phyloP scores from a whole-genome alignment of 73 alveolate species.

The Stentor coeruleus region DNA sequence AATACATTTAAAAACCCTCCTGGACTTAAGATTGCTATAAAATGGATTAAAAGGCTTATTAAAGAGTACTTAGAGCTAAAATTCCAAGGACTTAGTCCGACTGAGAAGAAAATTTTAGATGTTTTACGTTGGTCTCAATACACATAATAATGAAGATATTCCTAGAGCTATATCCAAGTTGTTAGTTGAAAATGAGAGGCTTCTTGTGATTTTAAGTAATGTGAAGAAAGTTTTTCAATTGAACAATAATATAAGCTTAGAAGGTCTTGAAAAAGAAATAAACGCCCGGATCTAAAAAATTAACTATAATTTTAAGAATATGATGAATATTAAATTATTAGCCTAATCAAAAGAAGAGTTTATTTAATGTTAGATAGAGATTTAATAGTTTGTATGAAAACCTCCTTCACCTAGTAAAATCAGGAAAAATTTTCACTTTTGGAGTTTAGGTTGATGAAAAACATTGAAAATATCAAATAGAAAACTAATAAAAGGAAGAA shows the following conservation, averaged over 20 bases:
- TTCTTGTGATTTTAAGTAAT: too few species aligned
- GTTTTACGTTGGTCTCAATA: not conserved
- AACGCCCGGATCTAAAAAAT: too few species aligned
- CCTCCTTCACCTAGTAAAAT: too few species aligned
- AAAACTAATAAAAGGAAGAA: too few species aligned
- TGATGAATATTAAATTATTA: conserved; percentile 6
- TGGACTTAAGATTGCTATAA: not conserved
- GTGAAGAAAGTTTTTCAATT: not conserved
- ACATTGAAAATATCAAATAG: too few species aligned
- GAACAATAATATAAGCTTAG: not conserved
- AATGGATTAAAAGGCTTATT: not conserved
- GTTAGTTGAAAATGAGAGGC: not conserved
- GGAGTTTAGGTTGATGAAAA: too few species aligned
- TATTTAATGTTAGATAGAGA: conserved; percentile 13
- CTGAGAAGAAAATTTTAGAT: too few species aligned
- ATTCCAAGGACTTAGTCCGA: not conserved
- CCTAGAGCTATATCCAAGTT: not conserved
- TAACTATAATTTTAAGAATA: not conserved
- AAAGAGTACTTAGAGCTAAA: not conserved
- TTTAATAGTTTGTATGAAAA: not conserved
- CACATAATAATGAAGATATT: not conserved
- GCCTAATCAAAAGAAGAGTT: not conserved
- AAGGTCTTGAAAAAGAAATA: not conserved
- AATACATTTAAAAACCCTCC: not conserved
- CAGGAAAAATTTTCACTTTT: too few species aligned